Conservation (phyloP, 2,329 filamentous ascomycete genomes). For the Zasmidium cellare region DNA sequence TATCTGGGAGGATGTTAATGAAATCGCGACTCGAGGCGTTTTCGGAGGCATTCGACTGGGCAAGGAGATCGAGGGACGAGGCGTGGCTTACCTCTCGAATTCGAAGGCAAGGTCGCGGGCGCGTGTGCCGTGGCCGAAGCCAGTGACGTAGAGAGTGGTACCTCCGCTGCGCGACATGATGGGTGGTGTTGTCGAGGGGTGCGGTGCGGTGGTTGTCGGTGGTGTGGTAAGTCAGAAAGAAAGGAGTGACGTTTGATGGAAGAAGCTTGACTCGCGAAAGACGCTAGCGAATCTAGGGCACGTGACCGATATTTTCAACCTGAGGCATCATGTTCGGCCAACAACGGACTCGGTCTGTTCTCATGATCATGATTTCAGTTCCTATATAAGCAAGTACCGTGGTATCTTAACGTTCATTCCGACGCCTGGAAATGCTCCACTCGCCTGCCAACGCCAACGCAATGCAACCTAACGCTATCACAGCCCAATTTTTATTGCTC, state of each 20-base stretch:
- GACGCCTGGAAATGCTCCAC: slow-evolving; percentile 1
- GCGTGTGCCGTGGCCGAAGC: slow-evolving; percentile 98
- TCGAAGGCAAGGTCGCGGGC: slow-evolving; percentile 99
- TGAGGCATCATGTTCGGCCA: background rate
- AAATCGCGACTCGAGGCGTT: background rate
- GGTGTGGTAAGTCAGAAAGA: no score
- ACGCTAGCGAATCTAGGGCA: background rate
- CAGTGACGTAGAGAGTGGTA: slow-evolving; percentile 96
- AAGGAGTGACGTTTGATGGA: background rate
- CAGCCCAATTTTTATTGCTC: slow-evolving; percentile 50
- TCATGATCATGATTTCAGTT: no score
- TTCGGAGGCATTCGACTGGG: background rate
- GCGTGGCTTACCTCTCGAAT: slow-evolving; percentile 97
- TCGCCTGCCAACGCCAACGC: slow-evolving; percentile 13
- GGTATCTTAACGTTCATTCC: background rate
- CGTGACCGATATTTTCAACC: background rate
- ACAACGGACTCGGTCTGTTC: no score
- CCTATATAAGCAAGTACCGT: background rate
- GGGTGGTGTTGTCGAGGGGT: slow-evolving; percentile 5
- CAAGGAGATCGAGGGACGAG: slow-evolving; percentile 2
- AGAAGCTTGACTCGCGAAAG: background rate
- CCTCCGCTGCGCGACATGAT: slow-evolving; percentile 84
- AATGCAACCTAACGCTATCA: slow-evolving; percentile 4
- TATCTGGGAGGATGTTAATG: slow-evolving; percentile 67
- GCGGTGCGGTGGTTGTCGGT: background rate